Base-by-base conservation (phyloP, 108 stramenopile genomes). In the Ochromonas danica region DNA sequence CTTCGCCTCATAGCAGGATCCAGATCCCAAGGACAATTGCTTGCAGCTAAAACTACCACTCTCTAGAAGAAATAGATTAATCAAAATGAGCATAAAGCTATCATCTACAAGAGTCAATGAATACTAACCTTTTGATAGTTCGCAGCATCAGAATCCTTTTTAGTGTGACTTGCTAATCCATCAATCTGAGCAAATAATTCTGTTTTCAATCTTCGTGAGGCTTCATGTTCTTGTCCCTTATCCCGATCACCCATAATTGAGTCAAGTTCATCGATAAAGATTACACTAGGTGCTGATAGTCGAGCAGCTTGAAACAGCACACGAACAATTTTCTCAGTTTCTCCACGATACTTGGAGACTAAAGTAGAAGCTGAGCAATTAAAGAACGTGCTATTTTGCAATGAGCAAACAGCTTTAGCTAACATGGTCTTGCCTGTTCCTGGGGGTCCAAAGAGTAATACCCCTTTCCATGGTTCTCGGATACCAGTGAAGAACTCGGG, bases 191-290 rank as follows among this genome's bases (percentile, higher is more conserved):
- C 94, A 39, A 98, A 79, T 77, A 96, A 95, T 87, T 99, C 98
- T 30, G 94, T 96, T 82, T 97, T 96, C 42, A 99, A 74, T n/a
- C 97, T 91, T 1, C 96, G 78, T 38, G 83, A 85, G 0, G 93
- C 95, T 43, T 95, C 95, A 74, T 95, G 91, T 80, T 95, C 94
- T 17, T 57, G 10, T 33, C 95, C 94, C 3, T 87, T 82, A 28
- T 96, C 98, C 80, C 98, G 92, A 22, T 95, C 91, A 77, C 92
- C 89, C 28, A 97, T 97, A 78, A 98, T 95, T 40, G 97, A 96
- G 86, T 98, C 99, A 90, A 99, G 92, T 88, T 99, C 97, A 82
- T 99, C 99, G 81, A 99, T 98, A 88, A 99, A 97, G 36, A 99
- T 90, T 77, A 99, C 97, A 87, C 96, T 98, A 0, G 99, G 97